Conservation (phyloP, 2,329 filamentous ascomycete genomes). For the Cladosporium sp. region DNA sequence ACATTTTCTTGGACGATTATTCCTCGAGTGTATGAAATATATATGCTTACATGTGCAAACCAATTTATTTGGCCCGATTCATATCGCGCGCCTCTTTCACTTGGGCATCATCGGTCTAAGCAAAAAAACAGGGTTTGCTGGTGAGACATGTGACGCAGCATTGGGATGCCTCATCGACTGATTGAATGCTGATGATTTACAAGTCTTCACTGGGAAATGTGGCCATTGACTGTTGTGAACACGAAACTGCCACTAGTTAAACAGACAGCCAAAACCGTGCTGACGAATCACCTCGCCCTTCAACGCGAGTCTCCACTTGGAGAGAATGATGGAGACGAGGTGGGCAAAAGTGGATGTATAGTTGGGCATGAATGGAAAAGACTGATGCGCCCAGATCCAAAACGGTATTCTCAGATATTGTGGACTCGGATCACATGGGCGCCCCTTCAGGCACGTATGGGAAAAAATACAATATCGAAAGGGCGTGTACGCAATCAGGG, state of each 20-base stretch:
- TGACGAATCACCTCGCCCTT: constrained; percentile 1
- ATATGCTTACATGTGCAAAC: neutral
- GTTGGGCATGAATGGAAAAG: neutral
- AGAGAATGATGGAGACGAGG: neutral
- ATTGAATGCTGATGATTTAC: neutral
- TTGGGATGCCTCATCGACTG: neutral
- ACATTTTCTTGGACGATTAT: neutral
- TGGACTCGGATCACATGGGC: neutral
- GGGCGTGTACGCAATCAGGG: constrained; percentile 19
- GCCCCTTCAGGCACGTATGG: neutral
- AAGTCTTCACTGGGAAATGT: neutral
- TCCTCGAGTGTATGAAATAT: neutral
- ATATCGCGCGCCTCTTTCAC: neutral
- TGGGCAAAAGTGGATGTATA: neutral
- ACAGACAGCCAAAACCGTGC: neutral
- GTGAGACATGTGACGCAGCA: neutral
- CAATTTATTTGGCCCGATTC: neutral
- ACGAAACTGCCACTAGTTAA: neutral
- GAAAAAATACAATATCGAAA: neutral
- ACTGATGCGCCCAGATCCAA: neutral
- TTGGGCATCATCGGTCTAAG: neutral
- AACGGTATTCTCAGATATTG: neutral
- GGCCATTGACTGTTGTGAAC: neutral
- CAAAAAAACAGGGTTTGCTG: neutral
- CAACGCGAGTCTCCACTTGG: neutral